Conservation (phyloP, 305 asterid genomes). For the Plantago rigida region DNA sequence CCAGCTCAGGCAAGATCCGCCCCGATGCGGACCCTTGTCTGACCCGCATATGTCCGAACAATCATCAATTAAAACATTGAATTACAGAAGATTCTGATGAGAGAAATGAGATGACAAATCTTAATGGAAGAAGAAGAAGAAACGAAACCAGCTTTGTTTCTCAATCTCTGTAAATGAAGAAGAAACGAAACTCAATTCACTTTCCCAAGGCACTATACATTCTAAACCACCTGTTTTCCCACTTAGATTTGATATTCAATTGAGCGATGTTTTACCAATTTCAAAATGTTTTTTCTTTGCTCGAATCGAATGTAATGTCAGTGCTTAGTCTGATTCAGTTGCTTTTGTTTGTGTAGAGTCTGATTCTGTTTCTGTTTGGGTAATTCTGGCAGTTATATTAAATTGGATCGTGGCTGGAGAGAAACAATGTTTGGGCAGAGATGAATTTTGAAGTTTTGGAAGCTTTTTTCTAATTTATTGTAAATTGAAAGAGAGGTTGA, state of each 20-base stretch:
- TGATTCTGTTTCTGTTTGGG: background rate
- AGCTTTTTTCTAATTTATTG: constrained; percentile 1
- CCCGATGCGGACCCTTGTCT: background rate
- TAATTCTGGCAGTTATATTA: background rate
- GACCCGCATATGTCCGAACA: too few relatives aligned
- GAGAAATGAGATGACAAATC: background rate
- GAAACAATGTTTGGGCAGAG: background rate
- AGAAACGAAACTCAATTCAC: constrained; percentile 5
- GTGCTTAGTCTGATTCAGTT: background rate
- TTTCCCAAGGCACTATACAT: background rate
- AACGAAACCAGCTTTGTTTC: background rate
- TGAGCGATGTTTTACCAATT: too few relatives aligned
- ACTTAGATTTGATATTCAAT: too few relatives aligned
- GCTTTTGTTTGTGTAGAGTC: background rate
- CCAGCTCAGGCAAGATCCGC: constrained; percentile 6
- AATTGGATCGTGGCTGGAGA: constrained; percentile 7
- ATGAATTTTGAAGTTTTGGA: background rate
- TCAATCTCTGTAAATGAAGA: background rate
- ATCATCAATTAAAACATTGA: background rate
- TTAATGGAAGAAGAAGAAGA: constrained; percentile 14
- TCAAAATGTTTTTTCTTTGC: too few relatives aligned
- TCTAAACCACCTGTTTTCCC: background rate
- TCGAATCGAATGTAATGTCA: too few relatives aligned
- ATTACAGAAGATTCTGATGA: constrained; percentile 1
- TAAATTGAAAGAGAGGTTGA: background rate